A percentile compares a stretch with the other conserved stretches of the same genome.
phyloP scores from a whole-genome alignment of 768 basidiomycete species.

The Dacryopinax spathularia region DNA sequence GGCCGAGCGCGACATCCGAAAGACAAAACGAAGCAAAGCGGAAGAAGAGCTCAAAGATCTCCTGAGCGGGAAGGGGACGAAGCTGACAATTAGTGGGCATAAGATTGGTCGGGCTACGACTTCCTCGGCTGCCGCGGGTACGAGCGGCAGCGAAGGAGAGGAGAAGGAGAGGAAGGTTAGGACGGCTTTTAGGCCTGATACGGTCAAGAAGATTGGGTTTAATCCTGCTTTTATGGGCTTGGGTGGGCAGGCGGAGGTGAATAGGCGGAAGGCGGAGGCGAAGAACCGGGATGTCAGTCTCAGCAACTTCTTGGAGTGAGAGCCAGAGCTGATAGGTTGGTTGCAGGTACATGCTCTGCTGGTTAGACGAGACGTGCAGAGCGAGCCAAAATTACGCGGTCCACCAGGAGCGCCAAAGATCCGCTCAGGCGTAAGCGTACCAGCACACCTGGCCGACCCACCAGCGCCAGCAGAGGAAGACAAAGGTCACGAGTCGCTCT shows the following conservation, averaged over 20 bases:
- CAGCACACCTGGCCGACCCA: not conserved
- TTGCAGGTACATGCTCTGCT: not conserved
- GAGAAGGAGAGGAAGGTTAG: not conserved
- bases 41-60: conserved; percentile 14
- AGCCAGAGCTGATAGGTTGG: not conserved
- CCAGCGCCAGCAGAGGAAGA: not conserved
- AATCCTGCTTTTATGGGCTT: not conserved
- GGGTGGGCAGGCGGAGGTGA: not conserved
- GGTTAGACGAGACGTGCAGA: not conserved
- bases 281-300: not conserved
- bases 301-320: not conserved
- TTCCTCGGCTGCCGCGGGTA: no score
- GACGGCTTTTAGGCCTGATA: not conserved
- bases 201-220: not conserved
- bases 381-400: not conserved
- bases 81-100: conserved; percentile 1
- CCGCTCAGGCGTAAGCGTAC: not conserved
- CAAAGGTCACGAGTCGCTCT: not conserved
- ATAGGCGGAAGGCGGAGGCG: not conserved
- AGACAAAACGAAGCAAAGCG: conserved; percentile 15
- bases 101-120: not conserved
- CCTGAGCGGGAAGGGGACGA: conserved; percentile 12
- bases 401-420: not conserved
- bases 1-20: conserved; percentile 60
- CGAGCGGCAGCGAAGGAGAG: not conserved